Evolutionary conservation across 352 stramenopile species (phyloP), one percentile per base, ranked within the genome.

Genomic region (Phytophthora litchii): DNA sequence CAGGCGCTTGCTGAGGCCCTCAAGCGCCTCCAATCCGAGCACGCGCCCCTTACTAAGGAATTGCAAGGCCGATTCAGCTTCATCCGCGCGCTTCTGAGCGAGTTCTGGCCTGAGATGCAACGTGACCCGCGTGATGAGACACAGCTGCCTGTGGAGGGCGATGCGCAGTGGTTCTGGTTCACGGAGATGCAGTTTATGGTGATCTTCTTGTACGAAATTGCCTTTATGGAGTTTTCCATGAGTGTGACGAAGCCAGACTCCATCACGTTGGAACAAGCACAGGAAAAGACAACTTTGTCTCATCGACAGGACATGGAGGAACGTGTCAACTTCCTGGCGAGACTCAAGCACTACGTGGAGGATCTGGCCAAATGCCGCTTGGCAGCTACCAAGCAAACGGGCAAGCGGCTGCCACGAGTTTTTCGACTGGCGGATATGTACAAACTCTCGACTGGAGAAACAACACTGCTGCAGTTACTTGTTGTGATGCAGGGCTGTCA

Each of bases 161-260:
- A 94, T 54, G 64, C 72, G 20, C 69, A 79, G 49, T 94, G 85
- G 85, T 94, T 94, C 41, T 94, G 85, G 85, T 89, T 91, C 60
- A 62, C 73, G 2, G 85, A 94, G 67, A 79, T 92, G 83, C 78
- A 84, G 27, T 92, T 85, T 62, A 67, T 92, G 57, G 76, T 92
- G 32, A 61, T 88, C 19, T 94, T 94, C 49, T 70, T 94, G 21
- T 89, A 92, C 59, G 83, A 94, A 59, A 82, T 94, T 69, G 81
- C 85, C 29, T 92, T 92, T 45, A 88, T 92, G 73, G 85, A 94
- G 72, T 91, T 94, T 53, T 88, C 80, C 8, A 66, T 92, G 67
- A 92, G 79, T 36, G 81, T 91, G 21, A 94, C 85, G 23, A 92
- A 92, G 53, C 83, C 85, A 2, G 85, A 94, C 57, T 80, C 76